Conservation (phyloP, 441 rosid species). For the Aquilaria agallochum region DNA sequence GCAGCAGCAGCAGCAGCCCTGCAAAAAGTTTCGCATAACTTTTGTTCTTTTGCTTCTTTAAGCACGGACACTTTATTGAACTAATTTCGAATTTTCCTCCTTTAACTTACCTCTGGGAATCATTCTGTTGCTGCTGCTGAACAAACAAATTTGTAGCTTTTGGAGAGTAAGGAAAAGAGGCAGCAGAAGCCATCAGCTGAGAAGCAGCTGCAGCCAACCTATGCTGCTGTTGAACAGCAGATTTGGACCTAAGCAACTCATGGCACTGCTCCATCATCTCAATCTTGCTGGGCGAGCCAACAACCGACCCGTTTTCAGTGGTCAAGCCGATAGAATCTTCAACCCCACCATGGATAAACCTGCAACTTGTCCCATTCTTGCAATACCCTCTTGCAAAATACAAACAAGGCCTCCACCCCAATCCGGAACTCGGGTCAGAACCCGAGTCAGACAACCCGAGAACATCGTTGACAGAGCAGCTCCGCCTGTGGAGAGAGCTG, state of each 20-base stretch:
- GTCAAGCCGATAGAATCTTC: slow-evolving; percentile 53
- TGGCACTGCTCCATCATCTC: slow-evolving; percentile 56
- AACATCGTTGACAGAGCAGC: slow-evolving; percentile 64
- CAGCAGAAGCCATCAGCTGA: slow-evolving; percentile 40
- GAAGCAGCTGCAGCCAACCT: slow-evolving; percentile 48
- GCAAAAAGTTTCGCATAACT: slow-evolving; percentile 20
- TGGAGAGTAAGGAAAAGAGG: slow-evolving; percentile 56
- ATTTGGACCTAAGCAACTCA: slow-evolving; percentile 71
- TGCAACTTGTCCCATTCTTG: slow-evolving; percentile 77
- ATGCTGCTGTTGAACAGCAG: slow-evolving; percentile 39
- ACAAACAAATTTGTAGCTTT: slow-evolving; percentile 51
- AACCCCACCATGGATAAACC: slow-evolving; percentile 56
- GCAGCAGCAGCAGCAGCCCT: slow-evolving; percentile 46
- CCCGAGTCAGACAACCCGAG: slow-evolving; percentile 61
- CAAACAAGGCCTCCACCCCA: slow-evolving; percentile 86
- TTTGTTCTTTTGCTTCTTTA: no score
- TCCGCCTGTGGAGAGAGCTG: slow-evolving; percentile 48
- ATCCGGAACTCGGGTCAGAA: slow-evolving; percentile 56
- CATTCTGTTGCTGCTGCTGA: slow-evolving; percentile 60
- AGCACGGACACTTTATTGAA: no score
- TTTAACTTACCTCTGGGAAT: slow-evolving; percentile 63
- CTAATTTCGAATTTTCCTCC: slow-evolving; percentile 45
- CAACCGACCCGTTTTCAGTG: slow-evolving; percentile 26
- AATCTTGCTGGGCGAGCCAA: slow-evolving; percentile 61
- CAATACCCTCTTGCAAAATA: slow-evolving; percentile 88